Evolutionary conservation across 2,329 filamentous ascomycete genomes (phyloP).

Genomic region (Ophiostoma ulmi): DNA sequence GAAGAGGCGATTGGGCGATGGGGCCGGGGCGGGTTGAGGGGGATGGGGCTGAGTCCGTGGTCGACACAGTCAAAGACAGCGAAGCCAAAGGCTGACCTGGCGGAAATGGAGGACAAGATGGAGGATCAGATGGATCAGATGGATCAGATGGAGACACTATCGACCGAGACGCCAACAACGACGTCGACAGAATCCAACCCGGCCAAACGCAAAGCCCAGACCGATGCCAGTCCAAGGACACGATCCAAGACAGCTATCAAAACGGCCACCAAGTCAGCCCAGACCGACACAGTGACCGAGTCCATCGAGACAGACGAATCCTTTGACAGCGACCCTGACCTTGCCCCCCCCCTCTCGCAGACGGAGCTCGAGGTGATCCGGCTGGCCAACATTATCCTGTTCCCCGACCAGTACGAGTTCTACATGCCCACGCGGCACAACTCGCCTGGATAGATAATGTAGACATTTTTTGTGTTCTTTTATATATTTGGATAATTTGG

Average conservation of each 20-base stretch:
- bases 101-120: not conserved
- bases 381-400: constrained; percentile 53
- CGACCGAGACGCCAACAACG: not conserved
- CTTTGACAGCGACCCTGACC: not conserved
- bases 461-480: not conserved
- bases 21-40: constrained; percentile 49
- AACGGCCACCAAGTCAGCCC: not conserved
- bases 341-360: constrained; percentile 21
- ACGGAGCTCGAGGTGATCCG: constrained; percentile 50
- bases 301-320: not conserved
- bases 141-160: not conserved
- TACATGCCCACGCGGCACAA: constrained; percentile 40
- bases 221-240: not conserved
- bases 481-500: not conserved
- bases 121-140: not conserved
- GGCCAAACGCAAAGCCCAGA: not conserved
- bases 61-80: constrained; percentile 33
- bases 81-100: not conserved
- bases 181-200: not conserved
- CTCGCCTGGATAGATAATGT: constrained; percentile 25
- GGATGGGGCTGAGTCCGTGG: constrained; percentile 56
- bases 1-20: constrained; percentile 49
- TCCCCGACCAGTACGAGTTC: constrained; percentile 49
- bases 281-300: no score
- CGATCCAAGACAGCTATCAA: not conserved